Conservation (phyloP, 2,329 filamentous ascomycete species). For the Lasiodiplodia hormozganensis region DNA sequence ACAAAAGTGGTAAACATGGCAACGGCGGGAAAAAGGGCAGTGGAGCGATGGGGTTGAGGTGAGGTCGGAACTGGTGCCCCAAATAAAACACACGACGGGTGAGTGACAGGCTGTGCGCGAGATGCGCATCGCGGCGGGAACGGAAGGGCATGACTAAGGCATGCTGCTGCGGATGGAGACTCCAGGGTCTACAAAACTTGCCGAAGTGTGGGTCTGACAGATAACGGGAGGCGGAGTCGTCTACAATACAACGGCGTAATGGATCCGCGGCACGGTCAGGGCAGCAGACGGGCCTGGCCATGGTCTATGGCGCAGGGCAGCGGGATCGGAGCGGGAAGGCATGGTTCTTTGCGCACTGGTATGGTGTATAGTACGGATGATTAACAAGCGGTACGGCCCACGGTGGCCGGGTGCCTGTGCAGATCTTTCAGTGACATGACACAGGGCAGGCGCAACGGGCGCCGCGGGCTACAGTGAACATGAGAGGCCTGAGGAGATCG, state of each 20-base stretch:
- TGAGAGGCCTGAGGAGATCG: background rate
- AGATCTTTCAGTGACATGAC: background rate
- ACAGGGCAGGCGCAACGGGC: background rate
- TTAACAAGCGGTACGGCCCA: slow-evolving; percentile 24
- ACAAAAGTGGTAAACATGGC: slow-evolving; percentile 33
- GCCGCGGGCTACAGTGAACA: background rate
- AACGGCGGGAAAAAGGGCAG: background rate
- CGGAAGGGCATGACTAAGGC: slow-evolving; percentile 8
- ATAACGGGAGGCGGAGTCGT: slow-evolving; percentile 9
- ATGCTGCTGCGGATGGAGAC: background rate
- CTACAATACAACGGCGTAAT: background rate
- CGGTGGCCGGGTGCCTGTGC: slow-evolving; percentile 11
- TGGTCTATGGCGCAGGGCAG: background rate
- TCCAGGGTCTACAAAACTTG: slow-evolving; percentile 10
- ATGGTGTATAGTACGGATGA: background rate
- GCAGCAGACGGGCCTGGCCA: background rate
- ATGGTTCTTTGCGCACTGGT: background rate
- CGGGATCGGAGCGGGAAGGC: slow-evolving; percentile 8
- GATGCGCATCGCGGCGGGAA: slow-evolving; percentile 1
- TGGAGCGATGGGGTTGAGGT: background rate
- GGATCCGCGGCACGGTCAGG: background rate
- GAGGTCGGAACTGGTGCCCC: background rate
- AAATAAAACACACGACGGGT: slow-evolving; percentile 10
- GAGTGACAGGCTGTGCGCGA: slow-evolving; percentile 12
- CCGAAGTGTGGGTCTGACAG: background rate